Evolutionary conservation across 441 rosid species (phyloP).

Genomic region (Arabidopsis lyrata): DNA sequence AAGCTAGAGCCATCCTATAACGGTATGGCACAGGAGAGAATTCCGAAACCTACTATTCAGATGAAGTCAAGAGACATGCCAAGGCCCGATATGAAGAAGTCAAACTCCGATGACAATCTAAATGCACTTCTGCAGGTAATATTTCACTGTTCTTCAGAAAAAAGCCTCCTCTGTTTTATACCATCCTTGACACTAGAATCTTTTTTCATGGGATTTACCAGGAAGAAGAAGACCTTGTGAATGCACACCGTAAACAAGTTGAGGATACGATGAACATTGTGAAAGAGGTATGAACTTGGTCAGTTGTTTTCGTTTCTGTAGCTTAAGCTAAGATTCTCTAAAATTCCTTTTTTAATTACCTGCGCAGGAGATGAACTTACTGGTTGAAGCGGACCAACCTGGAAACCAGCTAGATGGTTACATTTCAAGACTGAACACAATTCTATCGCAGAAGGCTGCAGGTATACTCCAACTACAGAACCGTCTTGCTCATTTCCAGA

Average conservation of each 20-base stretch:
- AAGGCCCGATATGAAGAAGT: conserved; percentile 52
- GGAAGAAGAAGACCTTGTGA: conserved; percentile 86
- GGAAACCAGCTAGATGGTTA: conserved; percentile 89
- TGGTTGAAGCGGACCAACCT: conserved; percentile 82
- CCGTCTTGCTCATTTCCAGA: conserved; percentile 80
- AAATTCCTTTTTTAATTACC: neutral
- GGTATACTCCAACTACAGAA: conserved; percentile 74
- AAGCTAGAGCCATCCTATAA: conserved; percentile 62
- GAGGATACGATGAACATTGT: conserved; percentile 78
- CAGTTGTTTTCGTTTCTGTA: conserved; percentile 7
- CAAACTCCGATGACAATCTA: conserved; percentile 68
- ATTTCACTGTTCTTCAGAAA: conserved; percentile 4
- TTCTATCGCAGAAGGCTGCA: conserved; percentile 81
- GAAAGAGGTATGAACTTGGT: conserved; percentile 58
- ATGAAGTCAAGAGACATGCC: conserved; percentile 52
- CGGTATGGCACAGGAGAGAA: conserved; percentile 60
- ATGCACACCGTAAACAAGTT: conserved; percentile 75
- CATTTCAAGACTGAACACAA: conserved; percentile 66
- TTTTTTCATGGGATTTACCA: conserved; percentile 39
- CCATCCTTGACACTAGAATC: conserved; percentile 4
- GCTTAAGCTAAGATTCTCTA: neutral
- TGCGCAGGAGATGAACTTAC: conserved; percentile 78
- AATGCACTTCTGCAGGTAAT: conserved; percentile 68
- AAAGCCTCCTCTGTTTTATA: neutral
- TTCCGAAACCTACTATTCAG: conserved; percentile 54